Evolutionary conservation across 2,329 filamentous ascomycete species (phyloP), one percentile per base, ranked within the genome.

Genomic region (Penicillium sp.): DNA sequence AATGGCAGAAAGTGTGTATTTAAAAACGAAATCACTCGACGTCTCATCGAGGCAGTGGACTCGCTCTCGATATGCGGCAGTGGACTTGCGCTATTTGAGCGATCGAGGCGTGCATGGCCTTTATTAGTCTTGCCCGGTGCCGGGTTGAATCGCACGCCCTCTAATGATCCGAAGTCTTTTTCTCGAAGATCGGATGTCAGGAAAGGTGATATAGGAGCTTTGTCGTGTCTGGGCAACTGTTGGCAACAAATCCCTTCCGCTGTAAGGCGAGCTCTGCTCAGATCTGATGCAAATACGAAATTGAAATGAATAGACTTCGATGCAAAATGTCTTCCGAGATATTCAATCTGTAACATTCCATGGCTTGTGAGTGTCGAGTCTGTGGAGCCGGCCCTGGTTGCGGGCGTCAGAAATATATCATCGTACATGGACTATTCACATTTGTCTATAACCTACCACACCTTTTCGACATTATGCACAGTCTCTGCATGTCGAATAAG

Each of bases 401-500:
- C 4, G 16, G 39, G 36, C 21, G 24, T 18, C 10, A n/a, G 18
- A 34, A 29, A 23, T 45, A 45, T 13, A 33, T 7, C 28, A 29
- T 12, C 28, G 10, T 3, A 8, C 7, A 10, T 4, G 18, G n/a
- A 23, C 10, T 39, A 0, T 39, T 39, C 8, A 50, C 47, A 54
- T 13, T 4, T 39, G 2, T 39, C 21, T 10, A 50, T 47, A 54
- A 54, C 81, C 65, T 78, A 89, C 87, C 88, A 92, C 54, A 89
- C 74, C 49, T 85, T 82, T 38, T 87, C 87, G 53, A 94, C 87
- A 70, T 96, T 96, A 74, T 96, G 89, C 59, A 95, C 88, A 15
- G 90, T 93, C 76, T 96, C 91, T 66, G 87, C 91, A 78, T 96
- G 91, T 51, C 91, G 86, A 65, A 95, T 84, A 63, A 96, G 80